Evolutionary conservation across 495 filamentous ascomycete species (phyloP).

Genomic region (Hyaloscypha variabilis): DNA sequence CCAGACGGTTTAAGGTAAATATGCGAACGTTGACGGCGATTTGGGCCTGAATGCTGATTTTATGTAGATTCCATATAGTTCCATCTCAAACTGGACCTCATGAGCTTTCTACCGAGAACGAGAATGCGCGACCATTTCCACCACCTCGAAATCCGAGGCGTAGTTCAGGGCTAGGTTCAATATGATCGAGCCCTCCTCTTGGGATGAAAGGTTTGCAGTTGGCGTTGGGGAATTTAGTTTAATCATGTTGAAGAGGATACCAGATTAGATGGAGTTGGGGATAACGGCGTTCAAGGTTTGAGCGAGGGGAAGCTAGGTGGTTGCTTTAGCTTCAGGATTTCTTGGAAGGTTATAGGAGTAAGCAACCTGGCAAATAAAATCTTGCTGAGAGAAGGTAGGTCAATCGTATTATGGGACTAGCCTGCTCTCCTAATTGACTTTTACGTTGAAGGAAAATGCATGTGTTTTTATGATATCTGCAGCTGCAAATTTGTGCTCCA

Average conservation of each 20-base stretch:
- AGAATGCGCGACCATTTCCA: background rate
- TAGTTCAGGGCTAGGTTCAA: background rate
- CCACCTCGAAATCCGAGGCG: background rate
- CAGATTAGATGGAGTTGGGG: background rate
- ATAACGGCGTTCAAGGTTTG: too few relatives aligned
- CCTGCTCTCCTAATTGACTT: too few relatives aligned
- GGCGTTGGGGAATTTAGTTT: background rate
- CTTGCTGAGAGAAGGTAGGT: too few relatives aligned
- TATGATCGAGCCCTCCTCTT: background rate
- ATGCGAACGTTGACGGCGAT: too few relatives aligned
- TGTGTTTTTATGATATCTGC: too few relatives aligned
- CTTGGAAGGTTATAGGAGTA: too few relatives aligned
- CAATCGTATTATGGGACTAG: too few relatives aligned
- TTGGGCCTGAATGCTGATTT: background rate
- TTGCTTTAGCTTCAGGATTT: too few relatives aligned
- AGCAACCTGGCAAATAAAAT: too few relatives aligned
- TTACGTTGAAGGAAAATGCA: too few relatives aligned
- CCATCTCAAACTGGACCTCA: conserved; percentile 1
- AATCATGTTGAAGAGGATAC: background rate
- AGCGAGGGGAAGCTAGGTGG: too few relatives aligned
- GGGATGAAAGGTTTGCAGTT: background rate
- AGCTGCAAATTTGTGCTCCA: too few relatives aligned
- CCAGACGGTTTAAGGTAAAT: conserved; percentile 1
- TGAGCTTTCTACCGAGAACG: conserved; percentile 10
- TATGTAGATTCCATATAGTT: background rate